A percentile compares a stretch with the other conserved stretches of the same genome.
Conservation (phyloP, 2,329 filamentous ascomycete genomes). For the Gaeumannomyces tritici region DNA sequence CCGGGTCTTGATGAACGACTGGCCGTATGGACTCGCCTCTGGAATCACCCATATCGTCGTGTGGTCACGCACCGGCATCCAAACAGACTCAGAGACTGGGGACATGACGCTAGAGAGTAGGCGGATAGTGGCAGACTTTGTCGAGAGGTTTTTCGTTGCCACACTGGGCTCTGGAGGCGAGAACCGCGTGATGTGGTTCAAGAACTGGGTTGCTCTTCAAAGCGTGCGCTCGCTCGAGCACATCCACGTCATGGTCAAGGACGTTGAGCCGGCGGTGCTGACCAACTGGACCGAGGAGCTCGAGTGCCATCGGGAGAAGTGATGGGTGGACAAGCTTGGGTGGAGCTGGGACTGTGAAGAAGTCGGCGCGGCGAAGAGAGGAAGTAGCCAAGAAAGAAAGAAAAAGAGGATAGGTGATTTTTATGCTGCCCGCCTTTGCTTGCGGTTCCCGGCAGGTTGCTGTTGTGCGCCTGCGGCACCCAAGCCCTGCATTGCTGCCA, state of each 20-base stretch:
- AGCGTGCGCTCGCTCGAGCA: constrained; percentile 83
- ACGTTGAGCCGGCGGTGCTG: constrained; percentile 40
- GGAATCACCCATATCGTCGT: constrained; percentile 75
- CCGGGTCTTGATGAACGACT: constrained; percentile 78
- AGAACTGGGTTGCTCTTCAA: constrained; percentile 86
- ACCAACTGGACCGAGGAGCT: constrained; percentile 42
- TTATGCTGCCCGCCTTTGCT: constrained; percentile 43
- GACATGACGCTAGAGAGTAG: constrained; percentile 62
- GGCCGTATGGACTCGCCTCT: constrained; percentile 71
- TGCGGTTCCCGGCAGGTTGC: constrained; percentile 36
- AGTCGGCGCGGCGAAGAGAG: not conserved
- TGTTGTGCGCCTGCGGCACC: constrained; percentile 20
- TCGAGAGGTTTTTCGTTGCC: constrained; percentile 59
- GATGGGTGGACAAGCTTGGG: not conserved
- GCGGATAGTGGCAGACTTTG: constrained; percentile 56
- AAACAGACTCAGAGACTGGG: constrained; percentile 59
- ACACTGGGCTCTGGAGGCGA: constrained; percentile 38
- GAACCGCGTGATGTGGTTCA: constrained; percentile 69
- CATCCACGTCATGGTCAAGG: constrained; percentile 65
- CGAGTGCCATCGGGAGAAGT: constrained; percentile 18
- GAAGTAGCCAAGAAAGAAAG: not conserved
- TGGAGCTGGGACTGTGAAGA: constrained; percentile 13
- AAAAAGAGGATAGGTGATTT: not conserved
- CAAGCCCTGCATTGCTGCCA: constrained; percentile 38
- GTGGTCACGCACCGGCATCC: constrained; percentile 78